phyloP scores from a whole-genome alignment of 306 rosid species.

The Hylodesmum podocarpum region DNA sequence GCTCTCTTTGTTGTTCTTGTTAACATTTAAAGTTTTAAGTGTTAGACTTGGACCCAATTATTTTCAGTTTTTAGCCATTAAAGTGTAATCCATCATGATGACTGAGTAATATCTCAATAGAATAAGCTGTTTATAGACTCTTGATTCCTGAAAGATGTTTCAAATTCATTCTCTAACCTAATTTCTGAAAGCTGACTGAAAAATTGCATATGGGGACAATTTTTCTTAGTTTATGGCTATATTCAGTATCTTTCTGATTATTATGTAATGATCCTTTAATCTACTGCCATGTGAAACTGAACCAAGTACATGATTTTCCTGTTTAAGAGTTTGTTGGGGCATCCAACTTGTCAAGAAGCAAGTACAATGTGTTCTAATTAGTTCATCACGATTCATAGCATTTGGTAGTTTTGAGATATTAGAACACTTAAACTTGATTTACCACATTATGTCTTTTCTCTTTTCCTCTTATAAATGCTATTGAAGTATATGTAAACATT shows the following conservation, averaged over 20 bases:
- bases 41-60: neutral
- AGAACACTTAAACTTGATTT: conserved; percentile 10
- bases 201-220: neutral
- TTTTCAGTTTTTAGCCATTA: neutral
- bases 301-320: neutral
- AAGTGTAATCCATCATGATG: conserved; percentile 1
- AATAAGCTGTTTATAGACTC: conserved; percentile 4
- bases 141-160: neutral
- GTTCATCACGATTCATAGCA: neutral
- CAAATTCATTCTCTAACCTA: neutral
- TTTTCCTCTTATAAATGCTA: neutral
- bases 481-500: conserved; percentile 7
- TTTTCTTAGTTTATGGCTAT: neutral
- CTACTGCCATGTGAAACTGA: neutral
- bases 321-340: conserved; percentile 11
- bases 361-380: conserved; percentile 2
- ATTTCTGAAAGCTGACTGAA: neutral
- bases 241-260: conserved; percentile 10
- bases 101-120: neutral
- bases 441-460: neutral
- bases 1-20: conserved; percentile 7
- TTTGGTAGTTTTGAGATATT: conserved; percentile 5
- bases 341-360: neutral
- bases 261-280: neutral
- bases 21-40: conserved; percentile 9